A percentile compares a stretch with the other conserved stretches of the same genome.
Evolutionary conservation across 768 basidiomycete genomes (phyloP).

Genomic region (Mycena rosella): DNA sequence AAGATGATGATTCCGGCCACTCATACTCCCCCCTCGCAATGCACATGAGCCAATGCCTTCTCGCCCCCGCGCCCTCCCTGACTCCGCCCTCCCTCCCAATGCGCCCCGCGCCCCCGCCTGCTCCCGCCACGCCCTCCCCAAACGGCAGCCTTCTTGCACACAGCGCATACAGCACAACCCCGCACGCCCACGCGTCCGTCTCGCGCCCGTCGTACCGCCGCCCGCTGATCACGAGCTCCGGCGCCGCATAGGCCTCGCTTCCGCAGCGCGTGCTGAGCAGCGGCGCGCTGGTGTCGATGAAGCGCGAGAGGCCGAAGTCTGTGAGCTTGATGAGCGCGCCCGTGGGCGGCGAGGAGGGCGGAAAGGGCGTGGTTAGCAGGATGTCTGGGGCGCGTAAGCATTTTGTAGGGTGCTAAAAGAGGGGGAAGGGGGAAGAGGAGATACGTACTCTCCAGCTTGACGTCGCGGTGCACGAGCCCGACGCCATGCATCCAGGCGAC

Average conservation of each 20-base stretch:
- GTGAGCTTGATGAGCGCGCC: constrained; percentile 83
- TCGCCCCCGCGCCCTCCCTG: constrained; percentile 49
- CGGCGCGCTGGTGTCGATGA: constrained; percentile 75
- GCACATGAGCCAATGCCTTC: constrained; percentile 75
- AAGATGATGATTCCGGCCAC: too few relatives aligned
- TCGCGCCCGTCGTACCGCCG: constrained; percentile 80
- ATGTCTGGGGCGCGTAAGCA: constrained; percentile 65
- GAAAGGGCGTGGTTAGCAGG: constrained; percentile 70
- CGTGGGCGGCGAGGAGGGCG: constrained; percentile 53
- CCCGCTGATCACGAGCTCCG: constrained; percentile 73
- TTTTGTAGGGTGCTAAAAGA: not conserved
- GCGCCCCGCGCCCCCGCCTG: constrained; percentile 49
- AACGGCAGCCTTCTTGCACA: constrained; percentile 82
- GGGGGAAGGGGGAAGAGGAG: not conserved
- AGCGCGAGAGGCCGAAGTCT: constrained; percentile 92
- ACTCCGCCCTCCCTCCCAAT: constrained; percentile 42
- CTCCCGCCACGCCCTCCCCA: constrained; percentile 60
- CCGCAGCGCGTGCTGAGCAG: constrained; percentile 86
- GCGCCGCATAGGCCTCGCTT: constrained; percentile 89
- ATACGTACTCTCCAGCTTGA: constrained; percentile 87
- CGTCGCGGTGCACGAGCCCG: constrained; percentile 89
- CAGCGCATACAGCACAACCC: constrained; percentile 88
- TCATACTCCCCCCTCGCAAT: constrained; percentile 86
- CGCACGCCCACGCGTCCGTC: constrained; percentile 92
- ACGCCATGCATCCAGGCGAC: constrained; percentile 92